phyloP scores from a whole-genome alignment of 345 rosid species.

The Ailanthus altissimus region DNA sequence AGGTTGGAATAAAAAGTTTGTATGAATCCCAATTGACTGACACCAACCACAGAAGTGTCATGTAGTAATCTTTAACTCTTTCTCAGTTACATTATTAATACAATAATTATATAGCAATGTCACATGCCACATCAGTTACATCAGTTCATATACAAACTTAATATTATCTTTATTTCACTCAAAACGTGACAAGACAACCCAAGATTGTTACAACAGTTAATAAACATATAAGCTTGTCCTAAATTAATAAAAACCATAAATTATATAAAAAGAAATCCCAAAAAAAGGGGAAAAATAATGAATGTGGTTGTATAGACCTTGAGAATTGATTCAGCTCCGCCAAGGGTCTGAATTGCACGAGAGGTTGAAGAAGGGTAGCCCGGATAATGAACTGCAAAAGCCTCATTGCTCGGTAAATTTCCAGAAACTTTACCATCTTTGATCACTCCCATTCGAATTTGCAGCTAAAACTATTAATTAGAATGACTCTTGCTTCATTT shows the following conservation, averaged over 20 bases:
- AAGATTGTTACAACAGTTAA: too few species aligned
- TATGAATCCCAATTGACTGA: too few species aligned
- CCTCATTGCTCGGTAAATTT: slow-evolving; percentile 51
- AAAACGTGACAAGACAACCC: too few species aligned
- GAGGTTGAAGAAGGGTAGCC: slow-evolving; percentile 78
- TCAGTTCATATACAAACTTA: too few species aligned
- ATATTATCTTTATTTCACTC: too few species aligned
- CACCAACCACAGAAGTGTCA: too few species aligned
- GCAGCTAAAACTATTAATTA: background rate
- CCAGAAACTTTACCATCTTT: slow-evolving; percentile 71
- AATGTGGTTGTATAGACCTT: slow-evolving; percentile 33
- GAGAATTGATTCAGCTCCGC: slow-evolving; percentile 70
- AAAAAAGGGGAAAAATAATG: background rate
- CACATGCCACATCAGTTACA: too few species aligned
- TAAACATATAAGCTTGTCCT: too few species aligned
- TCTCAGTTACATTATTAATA: too few species aligned
- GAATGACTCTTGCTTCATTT: background rate
- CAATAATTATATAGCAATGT: too few species aligned
- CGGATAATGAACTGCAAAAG: slow-evolving; percentile 76
- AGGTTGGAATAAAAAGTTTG: too few species aligned
- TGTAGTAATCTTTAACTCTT: too few species aligned
- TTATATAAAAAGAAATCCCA: background rate
- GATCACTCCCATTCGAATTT: slow-evolving; percentile 56
- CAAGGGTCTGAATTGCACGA: slow-evolving; percentile 78
- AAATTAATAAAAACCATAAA: background rate